These are phyloP conservation scores for Lachnellula cervina DNA, from an alignment of 2,329 filamentous ascomycete genomes.

Conservation along the genomic window DNA sequence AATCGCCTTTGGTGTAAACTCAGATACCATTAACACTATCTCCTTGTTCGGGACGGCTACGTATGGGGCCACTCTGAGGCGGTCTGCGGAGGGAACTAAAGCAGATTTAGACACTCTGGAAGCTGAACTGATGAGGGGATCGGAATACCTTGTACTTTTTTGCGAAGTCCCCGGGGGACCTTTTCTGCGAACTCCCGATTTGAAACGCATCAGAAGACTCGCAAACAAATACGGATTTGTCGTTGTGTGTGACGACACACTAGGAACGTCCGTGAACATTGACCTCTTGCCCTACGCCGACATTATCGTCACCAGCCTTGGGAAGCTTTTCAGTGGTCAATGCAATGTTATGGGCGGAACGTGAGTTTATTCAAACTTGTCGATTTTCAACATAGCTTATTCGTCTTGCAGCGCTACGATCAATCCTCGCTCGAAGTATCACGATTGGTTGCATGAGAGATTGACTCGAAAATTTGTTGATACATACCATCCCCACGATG, in stretches of 20 bases:
- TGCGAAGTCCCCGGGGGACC: neutral
- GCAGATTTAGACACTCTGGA: neutral
- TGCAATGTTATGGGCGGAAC: neutral
- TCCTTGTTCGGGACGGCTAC: too few species aligned
- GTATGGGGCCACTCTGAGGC: too few species aligned
- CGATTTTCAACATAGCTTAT: too few species aligned
- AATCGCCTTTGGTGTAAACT: too few species aligned
- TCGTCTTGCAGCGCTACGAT: too few species aligned
- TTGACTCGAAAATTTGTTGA: neutral
- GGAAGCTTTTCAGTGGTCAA: neutral
- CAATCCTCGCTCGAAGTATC: neutral
- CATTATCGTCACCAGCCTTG: neutral
- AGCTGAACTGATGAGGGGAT: neutral
- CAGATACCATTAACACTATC: too few species aligned
- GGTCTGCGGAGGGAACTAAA: neutral
- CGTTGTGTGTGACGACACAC: conserved; percentile 90
- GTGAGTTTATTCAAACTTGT: neutral
- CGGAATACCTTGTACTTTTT: neutral
- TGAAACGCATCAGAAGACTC: conserved; percentile 67
- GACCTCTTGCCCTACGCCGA: conserved; percentile 69
- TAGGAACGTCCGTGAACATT: conserved; percentile 90
- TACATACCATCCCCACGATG: neutral
- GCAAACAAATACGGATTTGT: conserved; percentile 79
- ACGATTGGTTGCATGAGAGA: neutral
- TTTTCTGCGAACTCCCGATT: conserved; percentile 67